Base-by-base conservation (phyloP, 768 basidiomycete species). In the Calocybe indica region DNA sequence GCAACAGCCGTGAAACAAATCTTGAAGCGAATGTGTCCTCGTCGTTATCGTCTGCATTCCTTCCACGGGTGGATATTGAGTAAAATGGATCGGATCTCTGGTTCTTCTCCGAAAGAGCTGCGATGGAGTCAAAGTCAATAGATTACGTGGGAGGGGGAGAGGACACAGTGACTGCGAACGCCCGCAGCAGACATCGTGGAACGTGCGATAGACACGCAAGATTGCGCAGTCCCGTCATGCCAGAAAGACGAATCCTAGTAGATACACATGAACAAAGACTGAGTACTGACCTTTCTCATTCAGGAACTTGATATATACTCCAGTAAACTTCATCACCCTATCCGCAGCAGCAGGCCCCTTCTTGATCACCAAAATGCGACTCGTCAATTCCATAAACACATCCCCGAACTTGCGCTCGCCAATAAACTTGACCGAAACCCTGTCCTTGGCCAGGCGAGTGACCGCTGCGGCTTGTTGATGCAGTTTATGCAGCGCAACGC, bases 301-400 rank as follows among this genome's bases (percentile, higher is more conserved):
- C 46, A 89, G 69, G 60, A 88, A 89, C 43, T 80, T 83, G 14
- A 92, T 78, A 66, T 93, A 97, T 8, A 79, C 76, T 5, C 86
- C 88, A 7, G 92, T 75, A 61, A 95, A 97, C 70, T 87, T 94
- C 60, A 95, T 72, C 39, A 85, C 72, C 40, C 89, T 70, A 64
- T 97, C 95, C 5, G 84, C 93, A 39, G 86, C 78, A 1, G 76
- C 66, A 1, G 81, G 77, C 2, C 94, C 94, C 67, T 94, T 95
- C 80, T 96, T 97, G 46, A 94, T 70, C 1, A 76, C 72, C 38
- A 97, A 56, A 6, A 88, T 78, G 41, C 86, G 76, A 46, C 76
- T 79, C 8, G 93, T 63, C 74, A 91, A 79, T 40, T 82, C 79
- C 32, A 89, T 65, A 55, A 95, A 90, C 1, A 67, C 67, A 40